Conservation (phyloP, 495 filamentous ascomycete genomes). For the Aspergillus kassunensis region DNA sequence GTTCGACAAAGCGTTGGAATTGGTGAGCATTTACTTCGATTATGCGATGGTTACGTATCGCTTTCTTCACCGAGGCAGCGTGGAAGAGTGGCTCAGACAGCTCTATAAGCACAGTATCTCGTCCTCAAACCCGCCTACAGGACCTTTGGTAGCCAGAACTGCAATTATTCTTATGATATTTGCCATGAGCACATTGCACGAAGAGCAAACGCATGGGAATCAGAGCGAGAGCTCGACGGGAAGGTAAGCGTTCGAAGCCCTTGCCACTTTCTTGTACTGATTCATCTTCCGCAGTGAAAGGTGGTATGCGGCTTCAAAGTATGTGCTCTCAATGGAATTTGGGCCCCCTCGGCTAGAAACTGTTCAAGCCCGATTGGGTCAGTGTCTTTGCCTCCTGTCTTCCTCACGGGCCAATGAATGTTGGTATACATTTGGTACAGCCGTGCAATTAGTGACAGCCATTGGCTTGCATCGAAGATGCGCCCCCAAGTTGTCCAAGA, state of each 20-base stretch:
- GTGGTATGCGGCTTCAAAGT: conserved; percentile 43
- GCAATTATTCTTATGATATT: conserved; percentile 44
- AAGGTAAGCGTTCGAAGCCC: conserved; percentile 22
- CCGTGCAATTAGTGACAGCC: conserved; percentile 43
- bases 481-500: conserved; percentile 29
- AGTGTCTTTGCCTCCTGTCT: conserved; percentile 42
- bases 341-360: conserved; percentile 43
- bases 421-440: conserved; percentile 47
- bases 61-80: conserved; percentile 39
- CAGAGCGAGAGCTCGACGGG: conserved; percentile 21
- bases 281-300: conserved; percentile 27
- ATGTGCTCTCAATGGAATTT: conserved; percentile 39
- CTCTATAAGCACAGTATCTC: conserved; percentile 36
- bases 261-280: not conserved
- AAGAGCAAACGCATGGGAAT: conserved; percentile 26
- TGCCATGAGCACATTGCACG: conserved; percentile 38
- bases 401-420: conserved; percentile 48
- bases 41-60: conserved; percentile 48
- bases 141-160: conserved; percentile 37
- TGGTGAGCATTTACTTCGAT: conserved; percentile 43
- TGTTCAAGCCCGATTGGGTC: conserved; percentile 41
- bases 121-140: conserved; percentile 31
- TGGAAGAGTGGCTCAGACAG: conserved; percentile 37
- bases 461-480: conserved; percentile 41
- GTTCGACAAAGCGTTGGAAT: conserved; percentile 31